These are phyloP conservation scores for Phellinidium pouzarii DNA, from an alignment of 1,284 basidiomycete species.

Conservation along the genomic window DNA sequence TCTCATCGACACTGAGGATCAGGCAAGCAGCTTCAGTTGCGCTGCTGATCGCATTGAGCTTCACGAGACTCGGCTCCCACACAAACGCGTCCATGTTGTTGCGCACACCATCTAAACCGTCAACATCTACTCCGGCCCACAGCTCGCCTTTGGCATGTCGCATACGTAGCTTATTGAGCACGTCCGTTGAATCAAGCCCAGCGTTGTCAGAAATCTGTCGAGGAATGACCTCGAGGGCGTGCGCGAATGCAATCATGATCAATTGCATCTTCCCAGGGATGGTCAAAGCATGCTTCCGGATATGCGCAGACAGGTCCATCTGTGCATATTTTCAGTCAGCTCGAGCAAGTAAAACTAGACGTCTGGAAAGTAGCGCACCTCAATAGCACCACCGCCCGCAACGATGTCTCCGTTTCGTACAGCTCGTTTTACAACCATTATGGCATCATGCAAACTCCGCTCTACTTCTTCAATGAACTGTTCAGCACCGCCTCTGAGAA, in stretches of 20 bases:
- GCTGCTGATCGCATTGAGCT: constrained; percentile 91
- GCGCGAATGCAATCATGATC: constrained; percentile 93
- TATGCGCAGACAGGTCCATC: constrained; percentile 96
- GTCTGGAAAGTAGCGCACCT: constrained; percentile 47
- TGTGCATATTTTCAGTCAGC: constrained; percentile 26
- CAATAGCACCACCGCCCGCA: constrained; percentile 95
- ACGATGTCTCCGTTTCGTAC: constrained; percentile 95
- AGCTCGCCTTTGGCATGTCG: constrained; percentile 82
- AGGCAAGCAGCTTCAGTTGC: constrained; percentile 95
- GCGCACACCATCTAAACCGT: constrained; percentile 80
- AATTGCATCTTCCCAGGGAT: constrained; percentile 97
- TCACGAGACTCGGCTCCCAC: constrained; percentile 96
- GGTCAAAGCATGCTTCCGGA: constrained; percentile 84
- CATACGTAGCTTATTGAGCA: constrained; percentile 97
- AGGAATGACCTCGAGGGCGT: constrained; percentile 95
- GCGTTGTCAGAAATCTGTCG: constrained; percentile 99
- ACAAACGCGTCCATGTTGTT: constrained; percentile 98
- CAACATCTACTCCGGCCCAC: constrained; percentile 96
- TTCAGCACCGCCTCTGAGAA: constrained; percentile 95
- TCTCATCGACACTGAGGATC: constrained; percentile 93
- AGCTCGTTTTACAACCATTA: constrained; percentile 98
- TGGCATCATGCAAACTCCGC: constrained; percentile 94
- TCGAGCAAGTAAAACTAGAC: neutral
- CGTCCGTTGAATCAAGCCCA: constrained; percentile 94
- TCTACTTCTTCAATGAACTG: constrained; percentile 99